Conservation (phyloP, 116 monocot species). For the Trichopus zeylanicus region DNA sequence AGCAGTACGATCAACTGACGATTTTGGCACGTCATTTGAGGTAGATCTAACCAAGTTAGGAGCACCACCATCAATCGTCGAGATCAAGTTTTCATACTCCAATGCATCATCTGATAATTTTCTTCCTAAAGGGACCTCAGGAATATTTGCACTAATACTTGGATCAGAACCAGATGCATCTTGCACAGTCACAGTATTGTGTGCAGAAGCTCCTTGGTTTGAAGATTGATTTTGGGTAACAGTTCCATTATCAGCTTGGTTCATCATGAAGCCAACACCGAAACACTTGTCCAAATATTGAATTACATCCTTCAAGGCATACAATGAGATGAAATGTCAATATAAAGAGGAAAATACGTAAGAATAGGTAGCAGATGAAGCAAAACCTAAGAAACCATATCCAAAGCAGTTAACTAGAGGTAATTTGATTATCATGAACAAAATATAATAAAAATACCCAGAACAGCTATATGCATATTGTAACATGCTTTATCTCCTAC, state of each 20-base stretch:
- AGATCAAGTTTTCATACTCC: slow-evolving; percentile 78
- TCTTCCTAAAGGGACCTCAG: slow-evolving; percentile 40
- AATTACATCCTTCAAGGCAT: slow-evolving; percentile 55
- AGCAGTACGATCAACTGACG: slow-evolving; percentile 26
- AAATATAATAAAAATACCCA: not conserved
- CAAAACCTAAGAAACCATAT: not conserved
- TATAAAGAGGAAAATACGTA: not conserved
- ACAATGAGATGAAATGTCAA: slow-evolving; percentile 1
- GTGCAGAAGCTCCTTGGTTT: slow-evolving; percentile 19
- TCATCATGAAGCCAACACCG: slow-evolving; percentile 32
- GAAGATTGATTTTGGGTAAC: slow-evolving; percentile 36
- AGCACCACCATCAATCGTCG: slow-evolving; percentile 47
- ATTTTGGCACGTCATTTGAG: slow-evolving; percentile 29
- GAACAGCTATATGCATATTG: not conserved
- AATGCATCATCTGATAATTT: slow-evolving; percentile 59
- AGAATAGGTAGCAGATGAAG: not conserved
- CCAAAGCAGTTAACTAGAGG: not conserved
- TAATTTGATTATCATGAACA: not conserved
- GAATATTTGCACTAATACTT: slow-evolving; percentile 23
- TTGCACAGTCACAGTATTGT: slow-evolving; percentile 20
- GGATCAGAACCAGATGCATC: slow-evolving; percentile 43
- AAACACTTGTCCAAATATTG: slow-evolving; percentile 72
- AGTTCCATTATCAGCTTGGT: slow-evolving; percentile 43
- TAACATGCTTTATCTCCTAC: no score
- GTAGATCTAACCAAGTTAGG: slow-evolving; percentile 29